Evolutionary conservation across 129 eudicot species (phyloP), one percentile per base, ranked within the genome.

Genomic region (Tanacetum coccineum): DNA sequence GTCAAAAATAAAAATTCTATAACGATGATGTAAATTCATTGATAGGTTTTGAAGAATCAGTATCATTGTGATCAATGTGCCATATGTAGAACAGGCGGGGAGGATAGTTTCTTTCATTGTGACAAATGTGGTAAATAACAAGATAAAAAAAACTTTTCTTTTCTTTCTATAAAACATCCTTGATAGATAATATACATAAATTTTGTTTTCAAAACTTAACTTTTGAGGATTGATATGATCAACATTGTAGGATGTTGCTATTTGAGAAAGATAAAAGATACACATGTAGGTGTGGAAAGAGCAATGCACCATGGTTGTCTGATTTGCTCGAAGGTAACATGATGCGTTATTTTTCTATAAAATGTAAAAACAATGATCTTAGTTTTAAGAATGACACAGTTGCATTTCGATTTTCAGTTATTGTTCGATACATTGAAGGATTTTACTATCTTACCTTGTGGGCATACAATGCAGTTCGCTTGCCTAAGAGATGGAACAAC

Each of bases 51-150:
- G 20, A 89, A 89, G 82, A 76, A 79, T 68, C 96, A 89, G 55
- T 89, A 89, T 75, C 96, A 89, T 74, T 89, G 96, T 56, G 90
- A 85, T 62, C 62, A 77, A 81, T 89, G 96, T 79, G 94, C 90
- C 75, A 89, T 89, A 55, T 89, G 96, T 79, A 87, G 95, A 73
- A 80, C 80, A 21, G 95, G 95, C 2, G 95, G 90, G 46, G 30
- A 77, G 36, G 90, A 87, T 55, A 87, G 82, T 63, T 87, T 79
- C 77, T 87, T 84, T 67, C 95, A 87, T 30, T 87, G 95, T 57
- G 73, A 78, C 25, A 84, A 74, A 64, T 87, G 95, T 67, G 95
- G 95, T 87, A 70, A 57, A 6, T 55, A 45, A 3, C 58, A n/a
- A 59, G 71, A 21, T 30, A n/a, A 13, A 22, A 42, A 17, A 61